Percentiles rank a stretch among this genome's conserved stretches.
These are phyloP conservation scores for Candida endomychidarum DNA, from an alignment of 805 yeast species.

Conservation along the genomic window DNA sequence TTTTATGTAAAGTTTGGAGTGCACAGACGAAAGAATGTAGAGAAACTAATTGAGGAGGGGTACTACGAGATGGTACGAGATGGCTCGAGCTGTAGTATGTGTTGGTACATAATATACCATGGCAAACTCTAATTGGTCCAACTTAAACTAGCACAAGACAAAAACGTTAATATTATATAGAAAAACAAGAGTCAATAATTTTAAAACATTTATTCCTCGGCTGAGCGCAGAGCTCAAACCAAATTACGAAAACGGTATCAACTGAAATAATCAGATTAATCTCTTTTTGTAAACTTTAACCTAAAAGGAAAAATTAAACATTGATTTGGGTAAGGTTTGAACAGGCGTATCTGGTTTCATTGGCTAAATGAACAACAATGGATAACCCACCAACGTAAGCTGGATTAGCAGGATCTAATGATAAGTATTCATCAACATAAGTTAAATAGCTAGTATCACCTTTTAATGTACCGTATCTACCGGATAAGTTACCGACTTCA, in stretches of 20 bases:
- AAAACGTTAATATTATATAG: too few species aligned
- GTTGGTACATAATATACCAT: too few species aligned
- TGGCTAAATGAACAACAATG: constrained; percentile 34
- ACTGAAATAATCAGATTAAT: too few species aligned
- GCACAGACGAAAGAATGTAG: too few species aligned
- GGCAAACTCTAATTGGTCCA: too few species aligned
- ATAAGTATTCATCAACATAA: constrained; percentile 31
- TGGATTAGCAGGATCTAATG: constrained; percentile 27
- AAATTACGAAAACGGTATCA: constrained; percentile 1
- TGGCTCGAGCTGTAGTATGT: not conserved
- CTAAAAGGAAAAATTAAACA: too few species aligned
- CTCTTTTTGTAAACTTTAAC: too few species aligned
- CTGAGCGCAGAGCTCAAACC: constrained; percentile 1
- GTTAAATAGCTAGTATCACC: constrained; percentile 23
- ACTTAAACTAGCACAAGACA: too few species aligned
- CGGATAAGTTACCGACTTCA: constrained; percentile 42
- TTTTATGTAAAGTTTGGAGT: not conserved
- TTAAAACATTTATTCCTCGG: not conserved
- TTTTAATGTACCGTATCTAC: constrained; percentile 37
- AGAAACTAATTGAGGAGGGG: too few species aligned
- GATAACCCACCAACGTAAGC: constrained; percentile 36
- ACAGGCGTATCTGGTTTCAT: constrained; percentile 37
- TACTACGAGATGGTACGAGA: not conserved
- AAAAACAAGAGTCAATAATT: too few species aligned
- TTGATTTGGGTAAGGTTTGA: constrained; percentile 31